Evolutionary conservation across 2,329 filamentous ascomycete species (phyloP).

Genomic region (Albophoma yamanashiensis): DNA sequence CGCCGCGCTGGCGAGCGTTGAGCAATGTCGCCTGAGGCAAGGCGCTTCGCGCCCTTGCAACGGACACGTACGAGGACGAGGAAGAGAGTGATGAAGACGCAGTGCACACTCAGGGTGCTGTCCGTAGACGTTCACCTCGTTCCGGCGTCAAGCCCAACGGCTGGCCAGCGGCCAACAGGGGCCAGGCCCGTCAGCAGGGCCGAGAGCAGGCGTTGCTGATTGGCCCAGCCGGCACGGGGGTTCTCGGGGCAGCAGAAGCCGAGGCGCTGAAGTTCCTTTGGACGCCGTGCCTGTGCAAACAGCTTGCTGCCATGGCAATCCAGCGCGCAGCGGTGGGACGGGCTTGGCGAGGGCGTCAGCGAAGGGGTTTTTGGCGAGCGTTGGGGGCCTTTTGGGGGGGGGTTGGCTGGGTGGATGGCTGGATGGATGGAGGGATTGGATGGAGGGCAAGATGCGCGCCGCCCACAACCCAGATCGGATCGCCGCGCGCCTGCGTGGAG

Average conservation of each 20-base stretch:
- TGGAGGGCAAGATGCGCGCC: not conserved
- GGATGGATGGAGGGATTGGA: not conserved
- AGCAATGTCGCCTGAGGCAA: not conserved
- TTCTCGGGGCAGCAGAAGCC: not conserved
- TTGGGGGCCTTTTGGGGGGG: not conserved
- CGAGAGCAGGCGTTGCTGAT: not conserved
- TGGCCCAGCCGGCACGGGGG: not conserved
- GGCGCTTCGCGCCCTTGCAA: not conserved
- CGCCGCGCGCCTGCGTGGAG: not conserved
- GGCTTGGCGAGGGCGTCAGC: not conserved
- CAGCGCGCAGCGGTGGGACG: not conserved
- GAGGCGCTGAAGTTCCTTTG: not conserved
- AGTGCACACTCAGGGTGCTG: not conserved
- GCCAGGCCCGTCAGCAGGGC: not conserved
- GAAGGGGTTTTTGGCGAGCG: not conserved
- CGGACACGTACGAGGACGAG: not conserved
- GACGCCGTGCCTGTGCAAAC: not conserved
- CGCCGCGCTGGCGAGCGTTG: too few species aligned
- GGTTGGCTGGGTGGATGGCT: too few species aligned
- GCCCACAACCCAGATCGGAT: not conserved
- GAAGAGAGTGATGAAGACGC: not conserved
- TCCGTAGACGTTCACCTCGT: not conserved
- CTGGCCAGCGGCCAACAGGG: not conserved
- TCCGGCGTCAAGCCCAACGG: not conserved
- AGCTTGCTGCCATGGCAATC: not conserved